Base-by-base conservation (phyloP, 768 basidiomycete species). In the Leccinellum albellum region DNA sequence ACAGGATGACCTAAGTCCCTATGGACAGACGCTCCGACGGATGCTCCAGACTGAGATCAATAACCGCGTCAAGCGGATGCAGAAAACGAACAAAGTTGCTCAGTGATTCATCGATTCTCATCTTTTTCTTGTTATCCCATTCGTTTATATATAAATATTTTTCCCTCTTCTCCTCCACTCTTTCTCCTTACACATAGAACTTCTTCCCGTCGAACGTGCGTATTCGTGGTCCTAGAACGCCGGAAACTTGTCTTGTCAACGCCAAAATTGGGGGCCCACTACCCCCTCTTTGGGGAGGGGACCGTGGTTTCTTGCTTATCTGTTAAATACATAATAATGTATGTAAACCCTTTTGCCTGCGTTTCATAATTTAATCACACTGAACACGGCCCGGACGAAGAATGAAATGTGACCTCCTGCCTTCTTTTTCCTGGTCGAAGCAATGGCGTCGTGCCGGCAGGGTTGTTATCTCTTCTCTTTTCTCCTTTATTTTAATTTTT, bases 51-150 rank as follows among this genome's bases (percentile, higher is more conserved):
- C 75, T 40, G 83, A 88, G 56, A 74, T 91, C 54, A 79, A 78
- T 50, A 84, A 79, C 60, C 83, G 86, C 40, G 74, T 88, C 57
- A 86, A 84, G 66, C 82, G 83, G 60, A 78, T 89, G 74, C 85
- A 89, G 71, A 88, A 85, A 68, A 72, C 82, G 42, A 85, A 82
- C 66, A 78, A 74, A 58, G 72, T 73, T 37, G 51, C 65, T n/a
- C 60, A 55, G 58, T 73, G 61, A 60, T 47, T 28, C 17, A 26
- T 26, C 5, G 15, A 24, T 24, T 21, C 17, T 4, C 6, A 10
- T 13, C 6, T 21, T 50, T 29, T 20, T 57, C 9, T 26, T 48
- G 10, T 31, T 48, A n/a, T 31, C 15, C n/a, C 1, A 21, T 9
- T 20, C 26, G 26, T 28, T 26, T 50, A 3, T 31, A 17, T 8